phyloP scores from a whole-genome alignment of 2,329 filamentous ascomycete species.

The Plenodomus lindquistii region DNA sequence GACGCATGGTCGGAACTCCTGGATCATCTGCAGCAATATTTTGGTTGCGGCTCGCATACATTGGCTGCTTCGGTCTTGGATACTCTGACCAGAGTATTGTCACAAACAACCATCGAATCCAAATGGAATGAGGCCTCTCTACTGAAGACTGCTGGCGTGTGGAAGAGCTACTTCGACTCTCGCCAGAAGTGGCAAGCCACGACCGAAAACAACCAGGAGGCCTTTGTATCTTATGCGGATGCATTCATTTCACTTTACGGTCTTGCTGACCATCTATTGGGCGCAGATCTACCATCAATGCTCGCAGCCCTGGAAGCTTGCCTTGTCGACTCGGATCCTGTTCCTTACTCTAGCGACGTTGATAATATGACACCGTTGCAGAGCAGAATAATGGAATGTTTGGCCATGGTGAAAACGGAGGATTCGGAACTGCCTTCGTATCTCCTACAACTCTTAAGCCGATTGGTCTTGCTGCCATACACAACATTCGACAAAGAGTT shows the following conservation, averaged over 20 bases:
- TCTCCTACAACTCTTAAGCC: conserved; percentile 70
- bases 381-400: conserved; percentile 66
- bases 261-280: conserved; percentile 68
- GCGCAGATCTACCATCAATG: conserved; percentile 66
- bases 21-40: conserved; percentile 63
- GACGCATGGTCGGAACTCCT: conserved; percentile 77
- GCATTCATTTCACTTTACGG: conserved; percentile 77
- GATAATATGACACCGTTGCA: conserved; percentile 77
- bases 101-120: conserved; percentile 27
- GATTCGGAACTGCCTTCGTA: conserved; percentile 66
- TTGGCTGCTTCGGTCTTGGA: conserved; percentile 50
- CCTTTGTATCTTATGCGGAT: conserved; percentile 81
- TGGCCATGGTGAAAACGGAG: conserved; percentile 70
- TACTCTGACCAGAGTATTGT: conserved; percentile 46
- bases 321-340: conserved; percentile 69
- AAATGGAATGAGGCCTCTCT: conserved; percentile 29
- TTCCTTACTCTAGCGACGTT: conserved; percentile 70
- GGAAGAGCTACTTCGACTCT: conserved; percentile 40
- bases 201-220: conserved; percentile 68
- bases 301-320: conserved; percentile 71
- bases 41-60: conserved; percentile 45
- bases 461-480: conserved; percentile 74
- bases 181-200: conserved; percentile 23
- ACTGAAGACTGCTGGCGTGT: conserved; percentile 39
- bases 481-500: conserved; percentile 30